Conservation (phyloP, 371 early-diverging fungal species). For the Mucor indicus region DNA sequence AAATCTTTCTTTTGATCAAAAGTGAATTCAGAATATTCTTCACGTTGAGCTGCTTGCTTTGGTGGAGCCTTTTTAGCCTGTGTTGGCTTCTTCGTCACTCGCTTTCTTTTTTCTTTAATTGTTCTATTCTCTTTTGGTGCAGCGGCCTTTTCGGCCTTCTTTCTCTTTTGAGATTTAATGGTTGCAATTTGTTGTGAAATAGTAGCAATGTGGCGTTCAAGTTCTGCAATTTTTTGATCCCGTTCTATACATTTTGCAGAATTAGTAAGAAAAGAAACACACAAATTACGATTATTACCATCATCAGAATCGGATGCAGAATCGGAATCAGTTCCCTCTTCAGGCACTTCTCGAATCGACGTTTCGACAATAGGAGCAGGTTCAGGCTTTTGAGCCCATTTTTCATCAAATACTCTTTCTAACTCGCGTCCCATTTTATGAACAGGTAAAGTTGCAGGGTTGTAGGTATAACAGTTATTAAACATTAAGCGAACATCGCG, state of each 20-base stretch:
- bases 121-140: slow-evolving; percentile 22
- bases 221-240: slow-evolving; percentile 60
- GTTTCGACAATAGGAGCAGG: too few species aligned
- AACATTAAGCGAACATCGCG: slow-evolving; percentile 87
- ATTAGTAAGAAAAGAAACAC: too few species aligned
- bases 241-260: too few species aligned
- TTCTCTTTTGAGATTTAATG: slow-evolving; percentile 60
- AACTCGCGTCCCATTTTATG: slow-evolving; percentile 79
- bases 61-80: slow-evolving; percentile 2
- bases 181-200: slow-evolving; percentile 64
- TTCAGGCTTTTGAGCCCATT: slow-evolving; percentile 76
- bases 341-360: slow-evolving; percentile 11
- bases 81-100: slow-evolving; percentile 6
- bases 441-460: slow-evolving; percentile 85
- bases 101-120: slow-evolving; percentile 20
- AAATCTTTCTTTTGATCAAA: slow-evolving; percentile 90
- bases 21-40: slow-evolving; percentile 62
- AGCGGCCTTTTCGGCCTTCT: slow-evolving; percentile 41
- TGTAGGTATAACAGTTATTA: slow-evolving; percentile 93
- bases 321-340: not conserved
- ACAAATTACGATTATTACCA: too few species aligned
- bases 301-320: slow-evolving; percentile 17
- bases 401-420: slow-evolving; percentile 83
- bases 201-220: slow-evolving; percentile 62
- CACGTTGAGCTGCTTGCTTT: slow-evolving; percentile 15